Percentiles rank a stretch among this genome's conserved stretches.
Evolutionary conservation across 2,329 filamentous ascomycete species (phyloP).

Genomic region (Aaosphaeria arxii): DNA sequence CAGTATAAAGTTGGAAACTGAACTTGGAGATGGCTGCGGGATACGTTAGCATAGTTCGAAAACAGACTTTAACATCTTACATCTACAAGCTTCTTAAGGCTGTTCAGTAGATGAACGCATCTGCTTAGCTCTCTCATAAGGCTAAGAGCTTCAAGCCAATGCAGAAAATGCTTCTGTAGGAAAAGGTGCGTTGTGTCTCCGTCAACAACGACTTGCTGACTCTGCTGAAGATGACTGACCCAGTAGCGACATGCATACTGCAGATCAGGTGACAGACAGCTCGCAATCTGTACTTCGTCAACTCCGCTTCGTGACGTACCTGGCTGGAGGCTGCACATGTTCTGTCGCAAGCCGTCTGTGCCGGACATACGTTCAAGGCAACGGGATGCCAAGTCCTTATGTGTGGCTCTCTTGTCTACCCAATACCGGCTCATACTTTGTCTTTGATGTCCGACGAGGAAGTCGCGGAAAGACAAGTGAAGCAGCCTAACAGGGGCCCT

Average conservation of each 20-base stretch:
- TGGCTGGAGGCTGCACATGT: slow-evolving; percentile 35
- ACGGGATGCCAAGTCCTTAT: slow-evolving; percentile 27
- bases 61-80: slow-evolving; percentile 9
- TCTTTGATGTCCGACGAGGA: slow-evolving; percentile 18
- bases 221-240: slow-evolving; percentile 18
- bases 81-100: slow-evolving; percentile 7
- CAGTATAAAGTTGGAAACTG: slow-evolving; percentile 14
- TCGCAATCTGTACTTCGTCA: slow-evolving; percentile 5
- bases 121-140: slow-evolving; percentile 22
- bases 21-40: slow-evolving; percentile 7
- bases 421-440: slow-evolving; percentile 25
- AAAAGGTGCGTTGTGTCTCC: slow-evolving; percentile 31
- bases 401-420: slow-evolving; percentile 26
- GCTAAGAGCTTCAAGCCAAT: slow-evolving; percentile 47
- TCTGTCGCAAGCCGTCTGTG: slow-evolving; percentile 21
- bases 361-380: slow-evolving; percentile 39
- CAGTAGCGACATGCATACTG: slow-evolving; percentile 42
- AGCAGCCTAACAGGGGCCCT: slow-evolving; percentile 28
- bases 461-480: slow-evolving; percentile 28
- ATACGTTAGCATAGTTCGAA: slow-evolving; percentile 5
- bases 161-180: slow-evolving; percentile 37
- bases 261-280: slow-evolving; percentile 10
- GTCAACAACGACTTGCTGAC: slow-evolving; percentile 13
- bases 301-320: slow-evolving; percentile 8
- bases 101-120: slow-evolving; percentile 15